These are phyloP conservation scores for Saccharomyces pastorianus DNA, from an alignment of 1,139 yeast species.

Conservation along the genomic window DNA sequence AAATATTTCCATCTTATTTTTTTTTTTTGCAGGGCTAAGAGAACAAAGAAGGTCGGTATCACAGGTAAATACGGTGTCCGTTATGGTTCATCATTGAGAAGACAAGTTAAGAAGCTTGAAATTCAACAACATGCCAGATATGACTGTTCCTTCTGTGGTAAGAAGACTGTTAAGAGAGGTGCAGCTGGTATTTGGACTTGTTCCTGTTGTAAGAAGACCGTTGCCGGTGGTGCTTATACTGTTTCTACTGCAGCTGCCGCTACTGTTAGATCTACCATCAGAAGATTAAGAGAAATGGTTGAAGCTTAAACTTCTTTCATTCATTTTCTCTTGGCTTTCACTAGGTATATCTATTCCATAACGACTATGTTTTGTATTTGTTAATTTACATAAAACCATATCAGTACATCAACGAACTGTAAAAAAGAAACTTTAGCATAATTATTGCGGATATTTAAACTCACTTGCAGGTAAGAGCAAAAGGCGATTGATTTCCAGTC, in stretches of 20 bases:
- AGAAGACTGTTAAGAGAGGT: constrained; percentile 95
- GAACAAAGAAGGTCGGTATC: constrained; percentile 99
- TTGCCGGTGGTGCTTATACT: constrained; percentile 99
- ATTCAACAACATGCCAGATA: constrained; percentile 98
- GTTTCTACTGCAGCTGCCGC: constrained; percentile 99
- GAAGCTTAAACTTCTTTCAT: constrained; percentile 62
- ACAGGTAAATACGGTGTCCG: constrained; percentile 99
- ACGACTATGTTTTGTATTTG: neutral
- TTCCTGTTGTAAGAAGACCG: constrained; percentile 88
- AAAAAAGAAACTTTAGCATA: neutral
- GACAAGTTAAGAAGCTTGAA: constrained; percentile 99
- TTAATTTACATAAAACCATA: neutral
- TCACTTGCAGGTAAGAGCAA: neutral
- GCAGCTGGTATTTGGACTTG: constrained; percentile 99
- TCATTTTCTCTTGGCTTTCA: neutral
- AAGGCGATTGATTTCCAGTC: neutral
- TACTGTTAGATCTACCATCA: constrained; percentile 99
- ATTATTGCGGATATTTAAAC: neutral
- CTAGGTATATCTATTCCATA: neutral
- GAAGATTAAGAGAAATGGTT: constrained; percentile 99
- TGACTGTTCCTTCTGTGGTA: constrained; percentile 99
- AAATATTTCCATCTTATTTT: neutral
- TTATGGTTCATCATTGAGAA: constrained; percentile 99
- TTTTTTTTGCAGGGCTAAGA: constrained; percentile 68
- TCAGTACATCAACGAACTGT: neutral